Base-by-base conservation (phyloP, 495 filamentous ascomycete species). In the Lasiosphaeria miniovina region DNA sequence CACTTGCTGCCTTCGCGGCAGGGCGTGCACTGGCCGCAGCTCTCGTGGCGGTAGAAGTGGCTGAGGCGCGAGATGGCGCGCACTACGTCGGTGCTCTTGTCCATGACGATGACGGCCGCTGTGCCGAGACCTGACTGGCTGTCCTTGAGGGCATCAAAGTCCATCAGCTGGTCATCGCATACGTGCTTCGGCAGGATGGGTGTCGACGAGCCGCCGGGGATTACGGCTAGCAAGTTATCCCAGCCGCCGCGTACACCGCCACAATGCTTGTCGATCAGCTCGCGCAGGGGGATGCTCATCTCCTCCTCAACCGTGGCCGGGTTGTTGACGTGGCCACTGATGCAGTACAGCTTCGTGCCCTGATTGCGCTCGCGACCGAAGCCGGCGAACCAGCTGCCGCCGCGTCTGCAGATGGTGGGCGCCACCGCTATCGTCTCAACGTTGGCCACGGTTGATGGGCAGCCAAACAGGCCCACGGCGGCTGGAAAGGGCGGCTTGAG, bases 61-160 rank as follows among this genome's bases (percentile, higher is more conserved):
- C 89, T 89, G 69, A 98, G 85, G 61, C 94, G 86, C 52, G 90
- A 88, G 74, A 98, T 96, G 65, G 90, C 89, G 58, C 93, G 88
- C 56, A 98, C 90, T 50, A 98, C 89, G 74, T 98, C 94, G 41
- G 94, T 87, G 71, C 86, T 91, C 85, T 97, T 93, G 78, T 98
- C 95, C 89, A 98, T 95, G 68, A 98, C 94, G 72, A 98, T 95
- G 69, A 98, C 92, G 57, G 94, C 94, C 6, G 94, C 94, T n/a
- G 94, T 98, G 60, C 94, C 94, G 10, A 98, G 85, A 82, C 94
- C 94, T 46, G 90, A 91, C 74, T 98, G 94, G 62, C 86, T 92
- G 78, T 98, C 94, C 82, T 98, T 98, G 55, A 98, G 84, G 17
- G 90, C 93, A 73, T 98, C 94, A 72, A 98, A 98, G 76, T 98